Evolutionary conservation across 805 yeast species (phyloP), one percentile per base, ranked within the genome.

Genomic region (Wickerhamiella occidentalis): DNA sequence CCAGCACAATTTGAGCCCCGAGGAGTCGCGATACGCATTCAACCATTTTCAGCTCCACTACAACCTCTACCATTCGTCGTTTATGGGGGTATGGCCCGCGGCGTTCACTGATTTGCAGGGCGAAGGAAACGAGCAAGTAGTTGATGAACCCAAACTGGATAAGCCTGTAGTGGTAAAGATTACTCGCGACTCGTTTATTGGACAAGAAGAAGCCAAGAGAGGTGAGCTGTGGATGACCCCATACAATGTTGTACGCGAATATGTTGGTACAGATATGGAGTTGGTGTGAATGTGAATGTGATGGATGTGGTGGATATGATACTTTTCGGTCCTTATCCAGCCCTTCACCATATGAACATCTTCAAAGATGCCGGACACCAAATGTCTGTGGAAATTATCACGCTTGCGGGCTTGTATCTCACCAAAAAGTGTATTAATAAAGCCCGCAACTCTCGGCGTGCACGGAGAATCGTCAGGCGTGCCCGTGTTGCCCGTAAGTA

Each of bases 201-300:
- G 74, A 9, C 53, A 45, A 8, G 70, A 67, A 28, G 81, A 76
- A 44, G 68, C 80, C 54, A 71, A 68, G 13, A 63, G 70, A 12
- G 79, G 77, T n/a, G 84, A 85, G 35, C 77, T 87, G 3, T 86
- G 84, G 60, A 84, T 83, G 46, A 71, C 85, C 64, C 71, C 84
- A 48, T 88, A 85, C 65, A 72, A 73, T 4, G 74, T 76, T 0
- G 67, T 79, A 6, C 50, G 51, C 9, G 53, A 50, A 3, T 41
- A 53, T 17, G 45, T 42, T 19, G 55, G 52, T 7, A n/a, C 30
- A 17, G 50, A 37, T n/a, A 19, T 57, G 5, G 59, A 56, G 45
- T 33, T 57, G 6, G 41, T 57, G 2, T 57, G 37, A 15, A n/a
- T n/a, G n/a, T 5, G 21, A n/a, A n/a, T n/a, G n/a, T n/a, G n/a